Percentiles rank a stretch among this genome's conserved stretches.
Conservation (phyloP, 352 stramenopile genomes). For the Phytophthora megakarya region DNA sequence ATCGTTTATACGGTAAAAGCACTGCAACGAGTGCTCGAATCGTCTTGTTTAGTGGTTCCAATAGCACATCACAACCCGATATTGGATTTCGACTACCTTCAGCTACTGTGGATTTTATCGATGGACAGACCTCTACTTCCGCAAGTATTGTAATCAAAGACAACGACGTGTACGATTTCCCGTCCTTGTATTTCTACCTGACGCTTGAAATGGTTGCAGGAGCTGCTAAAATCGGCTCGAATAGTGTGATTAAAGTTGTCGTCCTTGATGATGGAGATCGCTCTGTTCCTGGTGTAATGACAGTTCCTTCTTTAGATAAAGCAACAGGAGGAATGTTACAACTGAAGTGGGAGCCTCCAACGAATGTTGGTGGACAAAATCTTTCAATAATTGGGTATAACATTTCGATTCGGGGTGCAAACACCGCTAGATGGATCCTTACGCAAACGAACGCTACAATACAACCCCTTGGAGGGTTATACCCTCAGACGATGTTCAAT, state of each 20-base stretch:
- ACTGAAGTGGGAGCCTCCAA: constrained; percentile 45
- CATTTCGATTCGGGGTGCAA: constrained; percentile 22
- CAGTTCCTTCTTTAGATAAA: constrained; percentile 10
- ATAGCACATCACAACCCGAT: constrained; percentile 26
- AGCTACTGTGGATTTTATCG: constrained; percentile 41
- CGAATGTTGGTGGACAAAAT: constrained; percentile 46
- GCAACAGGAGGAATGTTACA: constrained; percentile 55
- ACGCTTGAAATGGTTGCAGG: constrained; percentile 33
- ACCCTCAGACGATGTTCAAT: constrained; percentile 32
- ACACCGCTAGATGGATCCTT: constrained; percentile 12
- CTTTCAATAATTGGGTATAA: constrained; percentile 54
- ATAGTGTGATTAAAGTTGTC: constrained; percentile 35
- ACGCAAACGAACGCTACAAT: constrained; percentile 46
- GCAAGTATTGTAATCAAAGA: constrained; percentile 45
- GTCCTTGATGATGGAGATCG: constrained; percentile 58
- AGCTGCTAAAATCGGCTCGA: constrained; percentile 34
- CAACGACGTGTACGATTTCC: constrained; percentile 54
- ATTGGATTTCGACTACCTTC: constrained; percentile 40
- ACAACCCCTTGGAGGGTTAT: constrained; percentile 35
- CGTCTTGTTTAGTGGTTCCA: neutral
- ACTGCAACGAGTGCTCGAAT: constrained; percentile 38
- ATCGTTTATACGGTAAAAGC: constrained; percentile 41
- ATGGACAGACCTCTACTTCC: constrained; percentile 30
- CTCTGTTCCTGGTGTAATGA: constrained; percentile 45
- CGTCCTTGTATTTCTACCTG: constrained; percentile 52